A percentile compares a stretch with the other conserved stretches of the same genome.
Evolutionary conservation across 1,284 basidiomycete species (phyloP).

Genomic region (Trichosporon inkin): DNA sequence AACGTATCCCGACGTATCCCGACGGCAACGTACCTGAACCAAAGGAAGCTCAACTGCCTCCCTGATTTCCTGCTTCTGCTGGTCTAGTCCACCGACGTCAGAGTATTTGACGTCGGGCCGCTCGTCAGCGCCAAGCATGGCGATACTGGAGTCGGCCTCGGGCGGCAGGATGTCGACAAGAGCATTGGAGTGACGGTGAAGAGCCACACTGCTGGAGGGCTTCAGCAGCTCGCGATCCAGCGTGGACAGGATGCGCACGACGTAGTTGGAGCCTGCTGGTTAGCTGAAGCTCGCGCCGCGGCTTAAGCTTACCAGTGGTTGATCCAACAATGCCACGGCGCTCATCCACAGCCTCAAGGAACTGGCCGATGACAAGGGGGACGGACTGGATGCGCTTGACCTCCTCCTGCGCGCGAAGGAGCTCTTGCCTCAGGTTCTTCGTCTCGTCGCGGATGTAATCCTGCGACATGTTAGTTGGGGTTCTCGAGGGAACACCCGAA

Average conservation of each 20-base stretch:
- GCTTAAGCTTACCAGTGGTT: constrained; percentile 63
- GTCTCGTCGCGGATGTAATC: constrained; percentile 99
- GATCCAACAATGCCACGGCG: constrained; percentile 96
- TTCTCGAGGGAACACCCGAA: not conserved
- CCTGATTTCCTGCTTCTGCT: constrained; percentile 98
- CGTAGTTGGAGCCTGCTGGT: constrained; percentile 82
- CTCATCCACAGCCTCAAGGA: constrained; percentile 98
- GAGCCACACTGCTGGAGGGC: constrained; percentile 91
- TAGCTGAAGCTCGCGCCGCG: not conserved
- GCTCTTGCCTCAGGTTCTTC: constrained; percentile 93
- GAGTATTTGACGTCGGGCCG: constrained; percentile 85
- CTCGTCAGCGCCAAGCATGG: constrained; percentile 90
- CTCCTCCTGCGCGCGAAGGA: constrained; percentile 97
- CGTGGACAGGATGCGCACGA: constrained; percentile 95
- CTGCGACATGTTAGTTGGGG: constrained; percentile 22
- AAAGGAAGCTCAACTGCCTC: constrained; percentile 99
- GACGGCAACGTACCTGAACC: constrained; percentile 53
- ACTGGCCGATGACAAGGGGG: constrained; percentile 99
- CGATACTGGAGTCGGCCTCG: constrained; percentile 95
- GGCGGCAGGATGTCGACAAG: constrained; percentile 97
- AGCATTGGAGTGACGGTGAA: constrained; percentile 97
- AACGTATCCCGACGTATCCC: rapidly evolving
- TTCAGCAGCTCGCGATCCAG: constrained; percentile 96
- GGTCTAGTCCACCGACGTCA: constrained; percentile 95
- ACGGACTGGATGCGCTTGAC: constrained; percentile 99